Conservation (phyloP, 495 filamentous ascomycete species). For the Trichoderma asperelloides region DNA sequence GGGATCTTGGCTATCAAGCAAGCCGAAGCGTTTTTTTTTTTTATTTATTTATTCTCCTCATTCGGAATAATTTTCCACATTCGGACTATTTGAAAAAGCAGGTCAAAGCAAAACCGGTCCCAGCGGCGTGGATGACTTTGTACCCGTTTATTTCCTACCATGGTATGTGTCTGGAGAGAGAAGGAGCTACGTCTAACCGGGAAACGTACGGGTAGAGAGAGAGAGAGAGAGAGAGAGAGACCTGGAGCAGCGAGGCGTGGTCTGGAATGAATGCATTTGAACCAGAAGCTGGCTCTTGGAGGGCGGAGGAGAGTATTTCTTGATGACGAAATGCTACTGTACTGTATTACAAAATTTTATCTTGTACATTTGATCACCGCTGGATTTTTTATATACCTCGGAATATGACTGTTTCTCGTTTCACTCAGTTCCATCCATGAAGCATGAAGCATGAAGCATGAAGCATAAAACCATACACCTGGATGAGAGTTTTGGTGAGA, state of each 20-base stretch:
- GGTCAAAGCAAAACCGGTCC: neutral
- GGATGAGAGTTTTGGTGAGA: too few species aligned
- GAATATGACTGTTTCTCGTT: neutral
- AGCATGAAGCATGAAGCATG: too few species aligned
- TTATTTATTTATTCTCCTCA: neutral
- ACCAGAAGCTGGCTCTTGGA: neutral
- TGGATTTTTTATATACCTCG: neutral
- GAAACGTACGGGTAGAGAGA: neutral
- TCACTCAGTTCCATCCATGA: too few species aligned
- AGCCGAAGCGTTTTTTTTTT: neutral
- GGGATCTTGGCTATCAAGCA: conserved; percentile 2
- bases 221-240: neutral
- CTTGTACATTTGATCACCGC: conserved; percentile 5
- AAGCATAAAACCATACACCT: too few species aligned
- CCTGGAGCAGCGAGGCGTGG: neutral
- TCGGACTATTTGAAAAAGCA: neutral
- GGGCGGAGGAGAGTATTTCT: neutral
- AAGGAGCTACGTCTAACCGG: neutral
- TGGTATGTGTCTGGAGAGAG: neutral
- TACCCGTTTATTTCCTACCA: neutral
- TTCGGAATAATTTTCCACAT: neutral
- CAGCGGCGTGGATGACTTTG: neutral
- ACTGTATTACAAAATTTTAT: neutral
- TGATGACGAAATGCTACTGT: neutral
- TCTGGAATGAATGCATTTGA: neutral